Evolutionary conservation across 1,284 basidiomycete species (phyloP).

Genomic region (Coniferiporia weirii): DNA sequence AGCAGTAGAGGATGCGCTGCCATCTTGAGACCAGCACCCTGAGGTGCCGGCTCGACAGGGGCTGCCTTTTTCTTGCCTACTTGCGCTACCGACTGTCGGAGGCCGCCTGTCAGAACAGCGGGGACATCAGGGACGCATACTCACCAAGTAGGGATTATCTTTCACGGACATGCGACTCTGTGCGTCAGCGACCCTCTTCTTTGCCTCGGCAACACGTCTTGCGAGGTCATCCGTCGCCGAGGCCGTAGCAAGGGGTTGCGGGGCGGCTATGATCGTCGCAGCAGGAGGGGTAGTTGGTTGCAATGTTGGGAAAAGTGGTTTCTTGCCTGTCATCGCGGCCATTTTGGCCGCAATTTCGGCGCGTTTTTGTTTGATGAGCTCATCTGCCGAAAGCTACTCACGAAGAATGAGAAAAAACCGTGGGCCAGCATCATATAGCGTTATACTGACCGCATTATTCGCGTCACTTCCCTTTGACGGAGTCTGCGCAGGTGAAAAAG

Average conservation of each 20-base stretch:
- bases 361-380: slow-evolving; percentile 71
- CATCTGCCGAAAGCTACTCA: slow-evolving; percentile 43
- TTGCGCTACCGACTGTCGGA: slow-evolving; percentile 43
- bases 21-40: slow-evolving; percentile 83
- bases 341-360: slow-evolving; percentile 84
- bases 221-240: slow-evolving; percentile 59
- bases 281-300: slow-evolving; percentile 31
- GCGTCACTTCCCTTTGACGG: slow-evolving; percentile 40
- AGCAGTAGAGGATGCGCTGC: slow-evolving; percentile 84
- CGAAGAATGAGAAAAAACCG: slow-evolving; percentile 11
- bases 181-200: slow-evolving; percentile 71
- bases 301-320: slow-evolving; percentile 28
- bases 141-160: slow-evolving; percentile 80
- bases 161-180: slow-evolving; percentile 67
- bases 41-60: slow-evolving; percentile 55
- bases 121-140: slow-evolving; percentile 22
- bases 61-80: slow-evolving; percentile 47
- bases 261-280: slow-evolving; percentile 26
- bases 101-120: background rate
- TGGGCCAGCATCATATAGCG: slow-evolving; percentile 5
- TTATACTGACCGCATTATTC: slow-evolving; percentile 36
- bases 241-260: slow-evolving; percentile 30
- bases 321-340: slow-evolving; percentile 63
- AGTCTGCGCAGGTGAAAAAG: slow-evolving; percentile 49
- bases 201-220: slow-evolving; percentile 72